Conservation (phyloP, 768 basidiomycete genomes). For the Galerina marginata region DNA sequence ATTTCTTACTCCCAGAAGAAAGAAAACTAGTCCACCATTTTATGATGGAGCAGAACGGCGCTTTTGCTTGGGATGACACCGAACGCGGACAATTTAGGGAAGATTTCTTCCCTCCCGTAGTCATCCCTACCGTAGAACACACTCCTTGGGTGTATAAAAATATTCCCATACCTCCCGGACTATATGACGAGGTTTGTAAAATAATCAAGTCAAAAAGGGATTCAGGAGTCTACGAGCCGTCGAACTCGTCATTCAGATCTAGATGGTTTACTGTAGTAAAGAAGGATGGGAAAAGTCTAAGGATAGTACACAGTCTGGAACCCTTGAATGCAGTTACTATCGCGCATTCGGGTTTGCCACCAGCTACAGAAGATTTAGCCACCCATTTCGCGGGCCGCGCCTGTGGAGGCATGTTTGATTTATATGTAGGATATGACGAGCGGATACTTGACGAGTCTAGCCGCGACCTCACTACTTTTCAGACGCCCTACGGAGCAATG, state of each 20-base stretch:
- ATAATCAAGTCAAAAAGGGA: conserved; percentile 32
- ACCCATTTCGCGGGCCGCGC: conserved; percentile 20
- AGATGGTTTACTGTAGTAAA: conserved; percentile 45
- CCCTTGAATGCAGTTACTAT: conserved; percentile 40
- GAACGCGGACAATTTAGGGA: conserved; percentile 19
- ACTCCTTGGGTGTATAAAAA: conserved; percentile 14
- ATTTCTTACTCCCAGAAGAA: conserved; percentile 18
- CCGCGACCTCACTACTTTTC: conserved; percentile 34
- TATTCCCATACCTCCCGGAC: conserved; percentile 20
- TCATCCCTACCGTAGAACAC: conserved; percentile 12
- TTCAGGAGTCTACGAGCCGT: conserved; percentile 37
- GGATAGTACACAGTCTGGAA: conserved; percentile 40
- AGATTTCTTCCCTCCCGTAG: conserved; percentile 21
- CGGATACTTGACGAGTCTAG: conserved; percentile 23
- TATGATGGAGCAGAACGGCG: conserved; percentile 13
- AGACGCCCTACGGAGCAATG: conserved; percentile 28
- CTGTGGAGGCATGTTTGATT: conserved; percentile 12
- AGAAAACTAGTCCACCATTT: conserved; percentile 20
- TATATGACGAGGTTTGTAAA: conserved; percentile 3
- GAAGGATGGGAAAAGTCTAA: conserved; percentile 36
- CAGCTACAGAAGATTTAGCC: conserved; percentile 30
- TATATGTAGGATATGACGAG: conserved; percentile 7
- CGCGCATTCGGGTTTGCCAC: conserved; percentile 32
- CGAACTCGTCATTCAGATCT: conserved; percentile 37
- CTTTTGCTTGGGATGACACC: conserved; percentile 25